Evolutionary conservation across 345 rosid genomes (phyloP), one percentile per base, ranked within the genome.

Genomic region (Melaleuca quinquenervia): DNA sequence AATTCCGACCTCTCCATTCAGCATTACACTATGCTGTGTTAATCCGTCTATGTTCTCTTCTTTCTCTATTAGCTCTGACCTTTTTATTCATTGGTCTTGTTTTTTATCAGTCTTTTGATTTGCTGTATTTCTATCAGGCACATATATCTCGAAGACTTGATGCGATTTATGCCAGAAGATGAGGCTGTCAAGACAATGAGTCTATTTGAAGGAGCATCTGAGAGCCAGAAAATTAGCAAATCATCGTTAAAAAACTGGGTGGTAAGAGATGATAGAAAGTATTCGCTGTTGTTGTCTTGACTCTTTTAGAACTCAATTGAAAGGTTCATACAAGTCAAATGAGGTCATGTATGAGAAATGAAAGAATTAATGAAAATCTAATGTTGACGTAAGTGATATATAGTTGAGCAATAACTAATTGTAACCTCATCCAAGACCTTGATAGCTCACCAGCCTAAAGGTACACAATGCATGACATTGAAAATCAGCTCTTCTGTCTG

Each of bases 111-210:
- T 64, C 76, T 64, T 29, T 64, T 16, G 11, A 64, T 44, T 32
- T 70, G 54, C 54, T 51, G 20, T 11, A 22, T 32, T 21, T 24
- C 11, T 84, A 13, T 82, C 76, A 87, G 89, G 85, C 82, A 82
- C 70, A 87, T 87, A 26, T 82, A 9, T 55, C 32, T 82, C 27
- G 85, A 82, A 41, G 87, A 87, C 83, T 70, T 87, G 85, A 87
- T 62, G 89, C 85, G 89, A 9, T 87, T 87, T 75, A 87, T 87
- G 89, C 50, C 55, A 14, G 87, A 87, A n/a, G 87, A 87, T 16
- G 89, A 87, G 82, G 89, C 85, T 20, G 45, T 70, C 29, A 87
- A 82, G 82, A 87, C 89, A 26, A 84, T 87, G 85, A 85, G 82
- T 29, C 83, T 87, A 18, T 87, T 87, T 52, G 89, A 87, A 62